Evolutionary conservation across 441 rosid genomes (phyloP), one percentile per base, ranked within the genome.

Genomic region (Metrosideros polymorpha): DNA sequence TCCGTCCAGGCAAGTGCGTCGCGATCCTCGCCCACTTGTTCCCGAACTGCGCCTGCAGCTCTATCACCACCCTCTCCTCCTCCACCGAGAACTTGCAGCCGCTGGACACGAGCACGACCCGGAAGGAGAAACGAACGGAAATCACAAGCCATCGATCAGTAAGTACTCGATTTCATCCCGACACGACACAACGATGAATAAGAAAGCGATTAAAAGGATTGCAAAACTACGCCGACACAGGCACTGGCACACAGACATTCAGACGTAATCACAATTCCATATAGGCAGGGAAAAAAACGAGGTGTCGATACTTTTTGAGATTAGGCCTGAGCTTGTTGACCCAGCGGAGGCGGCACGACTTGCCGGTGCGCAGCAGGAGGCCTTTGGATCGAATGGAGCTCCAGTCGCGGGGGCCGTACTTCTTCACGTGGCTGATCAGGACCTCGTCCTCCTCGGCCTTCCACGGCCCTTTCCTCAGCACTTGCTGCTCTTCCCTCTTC

Each of bases 351-450:
- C 99, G 99, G 79, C 99, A 95, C 6, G 98, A 96, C 88, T 98
- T 96, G 54, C 99, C 99, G 52, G 98, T 98, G 49, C 99, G 90
- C 32, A 91, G 95, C 83, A 96, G 89, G 61, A 96, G 94, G 51
- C 99, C 99, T 91, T 96, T 97, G 99, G 99, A 95, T 95, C 97
- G 97, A 95, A 97, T 95, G 96, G 99, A 96, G 97, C 99, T 96
- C 99, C 99, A 98, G 86, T 96, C 99, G 24, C 98, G 92, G 54
- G 99, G 96, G 19, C 99, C 99, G 47, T 93, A 93, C 86, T 89
- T 90, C 66, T 89, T 92, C 3, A 98, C 99, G 45, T 95, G 99
- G 89, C 90, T 95, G 47, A 92, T 88, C 3, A 97, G 89, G 19
- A 95, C 96, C 84, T 95, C 90, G 84, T 97, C 99, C 90, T 97